phyloP scores from a whole-genome alignment of 2,329 filamentous ascomycete genomes.

The Calonectria multiphialidica region DNA sequence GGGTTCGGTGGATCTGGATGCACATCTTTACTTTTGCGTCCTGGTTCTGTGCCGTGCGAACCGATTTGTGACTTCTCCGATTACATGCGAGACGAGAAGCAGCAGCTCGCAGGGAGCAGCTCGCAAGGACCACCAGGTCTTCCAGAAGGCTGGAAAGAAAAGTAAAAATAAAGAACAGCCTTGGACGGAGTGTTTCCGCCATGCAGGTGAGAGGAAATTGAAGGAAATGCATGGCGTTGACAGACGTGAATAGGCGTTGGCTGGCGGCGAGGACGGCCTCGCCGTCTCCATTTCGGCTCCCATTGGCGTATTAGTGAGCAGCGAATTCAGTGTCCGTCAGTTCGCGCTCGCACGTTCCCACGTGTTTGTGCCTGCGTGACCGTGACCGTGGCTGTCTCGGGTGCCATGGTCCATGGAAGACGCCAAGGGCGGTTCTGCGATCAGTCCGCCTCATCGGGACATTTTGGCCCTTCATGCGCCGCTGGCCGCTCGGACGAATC shows the following conservation, averaged over 20 bases:
- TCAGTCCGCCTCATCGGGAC: constrained; percentile 4
- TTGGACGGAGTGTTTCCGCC: neutral
- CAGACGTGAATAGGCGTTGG: neutral
- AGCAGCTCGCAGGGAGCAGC: too few species aligned
- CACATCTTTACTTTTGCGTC: neutral
- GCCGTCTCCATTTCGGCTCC: neutral
- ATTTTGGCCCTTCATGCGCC: neutral
- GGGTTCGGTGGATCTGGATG: neutral
- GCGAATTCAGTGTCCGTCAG: neutral
- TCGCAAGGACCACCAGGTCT: neutral
- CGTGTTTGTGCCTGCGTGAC: constrained; percentile 4
- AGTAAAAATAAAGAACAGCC: constrained; percentile 1
- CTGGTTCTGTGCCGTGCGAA: neutral
- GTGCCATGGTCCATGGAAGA: neutral
- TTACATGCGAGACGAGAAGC: neutral
- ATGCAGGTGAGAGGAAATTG: neutral
- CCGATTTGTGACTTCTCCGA: neutral
- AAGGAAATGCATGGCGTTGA: constrained; percentile 7
- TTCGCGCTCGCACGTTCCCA: neutral
- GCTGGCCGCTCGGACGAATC: neutral
- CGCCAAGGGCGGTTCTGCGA: constrained; percentile 3
- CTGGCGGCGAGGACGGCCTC: neutral
- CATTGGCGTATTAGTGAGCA: neutral
- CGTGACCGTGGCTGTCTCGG: neutral
- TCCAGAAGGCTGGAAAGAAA: neutral